Evolutionary conservation across 2,329 filamentous ascomycete species (phyloP).

Genomic region (Thielaviopsis musarum): DNA sequence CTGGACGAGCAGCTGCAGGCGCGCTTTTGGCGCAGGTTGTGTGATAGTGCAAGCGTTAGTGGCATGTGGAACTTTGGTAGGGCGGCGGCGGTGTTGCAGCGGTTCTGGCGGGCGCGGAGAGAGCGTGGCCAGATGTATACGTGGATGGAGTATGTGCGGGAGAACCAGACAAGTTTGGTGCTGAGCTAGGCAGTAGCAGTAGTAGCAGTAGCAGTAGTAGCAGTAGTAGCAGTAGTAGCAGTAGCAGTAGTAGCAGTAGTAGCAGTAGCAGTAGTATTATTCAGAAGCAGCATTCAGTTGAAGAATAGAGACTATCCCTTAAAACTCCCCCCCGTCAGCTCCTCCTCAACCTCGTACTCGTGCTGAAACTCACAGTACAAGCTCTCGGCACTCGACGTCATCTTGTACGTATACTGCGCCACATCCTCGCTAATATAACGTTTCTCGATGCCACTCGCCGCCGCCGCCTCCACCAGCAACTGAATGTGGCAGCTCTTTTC

Average conservation of each 20-base stretch:
- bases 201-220: background rate
- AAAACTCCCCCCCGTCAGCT: conserved; percentile 12
- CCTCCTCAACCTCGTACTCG: conserved; percentile 13
- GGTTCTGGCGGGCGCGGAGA: conserved; percentile 1
- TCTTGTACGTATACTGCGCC: conserved; percentile 21
- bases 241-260: too few relatives aligned
- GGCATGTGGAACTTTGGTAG: conserved; percentile 10
- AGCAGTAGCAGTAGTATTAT: too few relatives aligned
- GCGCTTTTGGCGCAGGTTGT: conserved; percentile 1
- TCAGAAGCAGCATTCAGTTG: too few relatives aligned
- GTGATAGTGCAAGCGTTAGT: conserved; percentile 3
- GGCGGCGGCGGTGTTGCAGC: background rate
- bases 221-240: too few relatives aligned
- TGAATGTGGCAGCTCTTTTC: conserved; percentile 54
- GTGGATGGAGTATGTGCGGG: conserved; percentile 8
- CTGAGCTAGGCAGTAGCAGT: background rate
- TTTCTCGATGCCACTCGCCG: conserved; percentile 18
- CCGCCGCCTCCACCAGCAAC: conserved; percentile 46
- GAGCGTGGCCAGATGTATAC: background rate
- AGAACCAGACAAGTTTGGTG: background rate
- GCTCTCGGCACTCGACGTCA: conserved; percentile 14
- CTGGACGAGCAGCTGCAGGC: conserved; percentile 3
- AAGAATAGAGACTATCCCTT: too few relatives aligned
- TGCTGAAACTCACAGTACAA: conserved; percentile 13
- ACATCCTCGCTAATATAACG: conserved; percentile 25